These are phyloP conservation scores for Globisporangium lucens DNA, from an alignment of 352 stramenopile genomes.

Conservation along the genomic window DNA sequence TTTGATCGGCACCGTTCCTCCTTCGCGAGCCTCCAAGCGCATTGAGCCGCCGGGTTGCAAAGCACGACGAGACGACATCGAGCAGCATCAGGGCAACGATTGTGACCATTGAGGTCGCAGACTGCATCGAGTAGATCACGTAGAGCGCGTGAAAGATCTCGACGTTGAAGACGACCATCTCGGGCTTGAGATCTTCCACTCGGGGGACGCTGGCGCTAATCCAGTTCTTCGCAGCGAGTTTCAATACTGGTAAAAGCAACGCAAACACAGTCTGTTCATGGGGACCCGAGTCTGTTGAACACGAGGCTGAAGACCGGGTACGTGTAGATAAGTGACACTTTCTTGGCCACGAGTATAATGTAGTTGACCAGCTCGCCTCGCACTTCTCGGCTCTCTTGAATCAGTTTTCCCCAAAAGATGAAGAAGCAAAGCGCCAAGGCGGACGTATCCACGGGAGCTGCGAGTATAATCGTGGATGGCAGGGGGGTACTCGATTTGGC, in stretches of 20 bases:
- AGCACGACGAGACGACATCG: constrained; percentile 29
- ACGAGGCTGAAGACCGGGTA: constrained; percentile 31
- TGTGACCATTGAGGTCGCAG: constrained; percentile 21
- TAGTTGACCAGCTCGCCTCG: constrained; percentile 10
- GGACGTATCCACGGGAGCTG: neutral
- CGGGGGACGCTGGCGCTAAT: neutral
- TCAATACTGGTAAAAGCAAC: constrained; percentile 27
- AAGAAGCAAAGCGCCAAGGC: constrained; percentile 8
- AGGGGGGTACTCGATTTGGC: constrained; percentile 28
- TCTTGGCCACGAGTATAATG: constrained; percentile 7
- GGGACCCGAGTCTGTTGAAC: constrained; percentile 17
- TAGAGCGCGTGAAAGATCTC: constrained; percentile 19
- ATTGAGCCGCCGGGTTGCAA: constrained; percentile 29
- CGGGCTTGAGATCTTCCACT: constrained; percentile 28
- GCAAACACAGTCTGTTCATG: constrained; percentile 18
- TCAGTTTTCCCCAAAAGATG: constrained; percentile 9
- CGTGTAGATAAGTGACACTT: constrained; percentile 13
- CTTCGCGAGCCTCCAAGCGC: neutral
- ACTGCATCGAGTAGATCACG: constrained; percentile 38
- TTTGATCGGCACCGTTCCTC: too few relatives aligned
- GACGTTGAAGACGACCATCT: constrained; percentile 44
- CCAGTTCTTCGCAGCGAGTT: constrained; percentile 15
- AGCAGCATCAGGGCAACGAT: constrained; percentile 29
- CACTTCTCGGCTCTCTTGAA: neutral
- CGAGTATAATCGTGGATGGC: constrained; percentile 24